These are phyloP conservation scores for Vitellaria paradoxa DNA, from an alignment of 179 eudicot species.

Conservation along the genomic window DNA sequence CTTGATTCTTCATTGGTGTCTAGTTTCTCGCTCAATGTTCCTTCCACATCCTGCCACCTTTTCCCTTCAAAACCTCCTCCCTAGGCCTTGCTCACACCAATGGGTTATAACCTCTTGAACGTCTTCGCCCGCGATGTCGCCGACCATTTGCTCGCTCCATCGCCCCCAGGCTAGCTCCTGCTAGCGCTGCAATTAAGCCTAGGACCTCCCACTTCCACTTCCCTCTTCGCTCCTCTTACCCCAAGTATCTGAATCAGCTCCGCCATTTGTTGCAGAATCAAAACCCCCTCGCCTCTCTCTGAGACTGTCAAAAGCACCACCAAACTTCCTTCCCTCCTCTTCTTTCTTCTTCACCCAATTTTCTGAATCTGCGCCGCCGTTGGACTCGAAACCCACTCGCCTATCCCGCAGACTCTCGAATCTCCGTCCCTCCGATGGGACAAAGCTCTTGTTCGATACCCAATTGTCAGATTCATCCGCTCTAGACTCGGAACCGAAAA, in stretches of 20 bases:
- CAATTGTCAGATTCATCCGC: conserved; percentile 89
- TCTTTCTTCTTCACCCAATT: conserved; percentile 68
- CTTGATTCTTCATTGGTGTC: conserved; percentile 60
- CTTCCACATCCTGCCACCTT: conserved; percentile 95
- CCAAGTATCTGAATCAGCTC: conserved; percentile 48
- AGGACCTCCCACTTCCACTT: conserved; percentile 41
- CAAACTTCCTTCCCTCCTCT: conserved; percentile 38
- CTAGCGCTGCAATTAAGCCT: conserved; percentile 91
- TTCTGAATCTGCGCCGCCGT: conserved; percentile 62
- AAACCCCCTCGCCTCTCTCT: conserved; percentile 49
- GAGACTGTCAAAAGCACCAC: conserved; percentile 42
- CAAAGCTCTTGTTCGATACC: conserved; percentile 64
- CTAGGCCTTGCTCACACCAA: conserved; percentile 89
- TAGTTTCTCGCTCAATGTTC: conserved; percentile 81
- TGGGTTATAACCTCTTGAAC: conserved; percentile 57
- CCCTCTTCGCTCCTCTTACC: conserved; percentile 43
- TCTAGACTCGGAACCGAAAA: conserved; percentile 58
- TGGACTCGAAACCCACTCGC: conserved; percentile 57
- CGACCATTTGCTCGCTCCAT: conserved; percentile 25
- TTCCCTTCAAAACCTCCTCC: conserved; percentile 81
- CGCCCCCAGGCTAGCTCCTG: conserved; percentile 49
- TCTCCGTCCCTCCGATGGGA: conserved; percentile 45
- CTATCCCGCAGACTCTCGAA: conserved; percentile 40
- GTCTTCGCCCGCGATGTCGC: conserved; percentile 26
- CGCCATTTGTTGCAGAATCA: conserved; percentile 29